Base-by-base conservation (phyloP, 306 rosid genomes). In the Hippophae rhamnoides region DNA sequence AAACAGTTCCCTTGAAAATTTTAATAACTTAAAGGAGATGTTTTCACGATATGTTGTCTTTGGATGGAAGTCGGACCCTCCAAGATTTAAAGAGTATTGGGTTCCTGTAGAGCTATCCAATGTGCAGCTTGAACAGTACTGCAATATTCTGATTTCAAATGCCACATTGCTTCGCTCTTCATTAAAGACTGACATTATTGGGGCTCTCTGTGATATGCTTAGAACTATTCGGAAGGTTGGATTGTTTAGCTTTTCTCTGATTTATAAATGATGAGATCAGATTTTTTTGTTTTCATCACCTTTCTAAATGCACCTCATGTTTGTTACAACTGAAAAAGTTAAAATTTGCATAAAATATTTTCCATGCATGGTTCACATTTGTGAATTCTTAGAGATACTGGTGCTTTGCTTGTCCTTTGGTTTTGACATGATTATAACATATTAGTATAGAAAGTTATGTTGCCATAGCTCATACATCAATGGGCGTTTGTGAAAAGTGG, bases 51-150 rank as follows among this genome's bases (percentile, higher is more conserved):
- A 82, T 69, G 72, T 67, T 62, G 82, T 78, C 60, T 42, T 76
- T 63, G 62, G 56, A 57, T 74, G 78, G 81, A 75, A 74, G 66
- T 61, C 76, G n/a, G 85, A 76, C 66, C 67, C 79, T 64, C 67
- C 68, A 61, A 78, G 77, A 62, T 86, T 85, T 77, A 76, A 67
- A 50, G 99, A 92, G 86, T 88, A 88, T 69, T 92, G 95, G 96
- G 85, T 88, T 80, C 99, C 96, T 63, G 92, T 74, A 57, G 84
- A 64, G 66, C 60, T 88, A 43, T 81, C 99, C 13, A 63, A 80
- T 69, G 79, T 78, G 71, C 99, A 92, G 79, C 89, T 89, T 65
- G 99, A 92, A 84, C 81, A 74, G 77, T 92, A 92, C 72, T 92
- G 99, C 75, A 75, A 69, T 58, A 57, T 77, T 78, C 72, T 92